Evolutionary conservation across 1,284 basidiomycete genomes (phyloP).

Genomic region (Boletus sp.): DNA sequence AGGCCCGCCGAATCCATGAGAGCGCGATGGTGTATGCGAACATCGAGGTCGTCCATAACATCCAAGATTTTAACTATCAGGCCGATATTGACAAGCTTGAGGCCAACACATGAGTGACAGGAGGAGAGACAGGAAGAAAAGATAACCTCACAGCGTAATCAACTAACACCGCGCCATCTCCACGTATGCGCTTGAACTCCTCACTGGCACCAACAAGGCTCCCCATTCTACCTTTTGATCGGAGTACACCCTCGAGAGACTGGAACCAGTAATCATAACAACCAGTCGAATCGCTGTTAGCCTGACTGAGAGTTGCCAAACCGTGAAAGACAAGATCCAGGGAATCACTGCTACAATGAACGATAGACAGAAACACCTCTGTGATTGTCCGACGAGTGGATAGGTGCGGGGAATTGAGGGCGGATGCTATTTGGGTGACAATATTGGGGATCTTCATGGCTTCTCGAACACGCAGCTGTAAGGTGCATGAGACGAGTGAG

Average conservation of each 20-base stretch:
- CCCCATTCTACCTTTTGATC: conserved; percentile 91
- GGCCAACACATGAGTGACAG: conserved; percentile 18
- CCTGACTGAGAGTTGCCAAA: conserved; percentile 61
- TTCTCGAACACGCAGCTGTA: conserved; percentile 71
- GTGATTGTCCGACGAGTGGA: conserved; percentile 77
- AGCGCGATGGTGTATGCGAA: conserved; percentile 80
- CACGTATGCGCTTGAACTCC: conserved; percentile 70
- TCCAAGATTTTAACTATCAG: conserved; percentile 66
- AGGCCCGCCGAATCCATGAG: conserved; percentile 90
- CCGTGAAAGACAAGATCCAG: conserved; percentile 58
- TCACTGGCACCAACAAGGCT: conserved; percentile 92
- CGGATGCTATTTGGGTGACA: conserved; percentile 79
- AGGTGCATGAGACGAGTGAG: conserved; percentile 8
- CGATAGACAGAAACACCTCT: conserved; percentile 69
- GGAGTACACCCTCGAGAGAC: conserved; percentile 73
- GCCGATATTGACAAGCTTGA: conserved; percentile 64
- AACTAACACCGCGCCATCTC: conserved; percentile 63
- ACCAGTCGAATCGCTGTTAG: conserved; percentile 57
- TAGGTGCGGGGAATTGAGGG: conserved; percentile 81
- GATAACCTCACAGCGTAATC: conserved; percentile 74
- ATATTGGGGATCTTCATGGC: conserved; percentile 76
- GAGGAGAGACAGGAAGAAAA: neutral
- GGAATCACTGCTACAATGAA: conserved; percentile 56
- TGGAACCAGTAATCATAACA: conserved; percentile 90
- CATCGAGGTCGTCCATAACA: conserved; percentile 69